These are phyloP conservation scores for Apophysomyces variabilis DNA, from an alignment of 371 early-diverging fungal species.

Conservation along the genomic window DNA sequence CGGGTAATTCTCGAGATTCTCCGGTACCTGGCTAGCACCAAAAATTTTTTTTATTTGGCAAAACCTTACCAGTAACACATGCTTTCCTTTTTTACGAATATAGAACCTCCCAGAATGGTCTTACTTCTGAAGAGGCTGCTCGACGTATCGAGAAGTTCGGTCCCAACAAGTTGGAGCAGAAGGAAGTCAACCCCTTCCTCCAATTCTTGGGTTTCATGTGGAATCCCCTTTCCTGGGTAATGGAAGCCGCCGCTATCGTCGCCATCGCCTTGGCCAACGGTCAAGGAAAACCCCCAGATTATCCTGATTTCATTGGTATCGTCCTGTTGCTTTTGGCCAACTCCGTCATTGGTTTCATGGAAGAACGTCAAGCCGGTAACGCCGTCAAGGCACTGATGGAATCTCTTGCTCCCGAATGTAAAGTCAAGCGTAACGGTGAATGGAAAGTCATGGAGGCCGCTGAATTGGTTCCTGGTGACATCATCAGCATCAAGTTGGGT, in stretches of 20 bases:
- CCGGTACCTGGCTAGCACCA: constrained; percentile 5
- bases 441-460: constrained; percentile 56
- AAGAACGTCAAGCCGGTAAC: constrained; percentile 76
- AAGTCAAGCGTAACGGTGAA: constrained; percentile 60
- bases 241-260: constrained; percentile 72
- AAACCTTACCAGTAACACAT: constrained; percentile 10
- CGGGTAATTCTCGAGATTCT: constrained; percentile 11
- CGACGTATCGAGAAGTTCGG: constrained; percentile 69
- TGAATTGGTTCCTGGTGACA: constrained; percentile 71
- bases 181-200: constrained; percentile 74
- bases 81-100: constrained; percentile 27
- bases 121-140: constrained; percentile 61
- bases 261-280: constrained; percentile 70
- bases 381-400: constrained; percentile 76
- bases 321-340: constrained; percentile 76
- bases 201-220: constrained; percentile 85
- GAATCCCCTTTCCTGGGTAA: constrained; percentile 75
- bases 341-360: constrained; percentile 81
- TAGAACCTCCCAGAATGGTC: constrained; percentile 58
- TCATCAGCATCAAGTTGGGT: constrained; percentile 70
- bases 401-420: constrained; percentile 70
- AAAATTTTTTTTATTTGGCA: constrained; percentile 5
- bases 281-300: constrained; percentile 65
- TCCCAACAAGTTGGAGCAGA: constrained; percentile 66
- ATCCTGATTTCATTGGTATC: constrained; percentile 82